Evolutionary conservation across 768 basidiomycete species (phyloP).

Genomic region (Podaxis sp.): DNA sequence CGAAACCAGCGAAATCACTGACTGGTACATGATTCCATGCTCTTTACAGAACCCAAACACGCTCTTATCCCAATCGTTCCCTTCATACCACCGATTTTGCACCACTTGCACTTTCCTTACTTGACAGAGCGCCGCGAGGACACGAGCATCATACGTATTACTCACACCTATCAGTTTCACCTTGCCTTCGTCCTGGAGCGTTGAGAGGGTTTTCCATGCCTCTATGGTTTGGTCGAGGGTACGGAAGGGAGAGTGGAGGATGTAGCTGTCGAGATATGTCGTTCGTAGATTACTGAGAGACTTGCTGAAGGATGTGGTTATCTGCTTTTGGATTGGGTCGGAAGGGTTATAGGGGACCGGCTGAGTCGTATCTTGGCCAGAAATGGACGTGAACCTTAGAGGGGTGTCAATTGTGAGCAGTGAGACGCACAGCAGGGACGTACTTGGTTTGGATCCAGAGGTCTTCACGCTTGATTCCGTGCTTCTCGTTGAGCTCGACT

Average conservation of each 20-base stretch:
- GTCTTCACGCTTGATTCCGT: slow-evolving; percentile 65
- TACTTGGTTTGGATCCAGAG: slow-evolving; percentile 83
- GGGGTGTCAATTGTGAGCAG: neutral
- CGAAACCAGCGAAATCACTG: neutral
- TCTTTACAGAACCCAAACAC: slow-evolving; percentile 64
- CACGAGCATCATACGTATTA: slow-evolving; percentile 66
- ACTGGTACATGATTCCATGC: slow-evolving; percentile 75
- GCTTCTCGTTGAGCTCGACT: slow-evolving; percentile 47
- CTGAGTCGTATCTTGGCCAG: slow-evolving; percentile 67
- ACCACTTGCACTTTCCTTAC: slow-evolving; percentile 67
- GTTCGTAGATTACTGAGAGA: slow-evolving; percentile 72
- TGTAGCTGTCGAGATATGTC: slow-evolving; percentile 72
- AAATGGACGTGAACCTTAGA: slow-evolving; percentile 66
- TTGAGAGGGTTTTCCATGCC: slow-evolving; percentile 65
- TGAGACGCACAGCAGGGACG: neutral
- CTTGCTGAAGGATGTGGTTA: slow-evolving; percentile 55
- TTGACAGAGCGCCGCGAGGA: slow-evolving; percentile 51
- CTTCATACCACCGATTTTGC: slow-evolving; percentile 85
- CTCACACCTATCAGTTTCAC: slow-evolving; percentile 70
- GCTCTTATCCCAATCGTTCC: slow-evolving; percentile 70
- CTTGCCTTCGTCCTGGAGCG: slow-evolving; percentile 63
- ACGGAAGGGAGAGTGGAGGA: slow-evolving; percentile 74
- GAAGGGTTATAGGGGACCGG: slow-evolving; percentile 73
- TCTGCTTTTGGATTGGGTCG: slow-evolving; percentile 53
- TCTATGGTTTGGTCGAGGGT: slow-evolving; percentile 58